phyloP scores from a whole-genome alignment of 148 eudicot genomes.

The Mesembryanthemum crystallinum region DNA sequence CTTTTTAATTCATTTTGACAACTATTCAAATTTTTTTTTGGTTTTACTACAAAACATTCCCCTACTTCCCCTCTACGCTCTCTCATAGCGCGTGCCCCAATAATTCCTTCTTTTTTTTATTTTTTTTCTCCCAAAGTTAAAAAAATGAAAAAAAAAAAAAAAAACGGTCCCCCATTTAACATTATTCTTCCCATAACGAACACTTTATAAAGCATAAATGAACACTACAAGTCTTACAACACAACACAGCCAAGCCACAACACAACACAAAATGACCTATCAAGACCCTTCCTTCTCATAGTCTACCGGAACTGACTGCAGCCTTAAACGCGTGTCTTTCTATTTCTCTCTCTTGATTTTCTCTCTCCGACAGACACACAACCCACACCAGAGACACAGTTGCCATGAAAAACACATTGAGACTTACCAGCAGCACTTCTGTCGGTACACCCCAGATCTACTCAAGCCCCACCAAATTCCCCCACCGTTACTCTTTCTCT shows the following conservation, averaged over 20 bases:
- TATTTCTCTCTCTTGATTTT: background rate
- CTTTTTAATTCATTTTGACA: too few relatives aligned
- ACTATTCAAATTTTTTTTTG: background rate
- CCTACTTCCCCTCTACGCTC: background rate
- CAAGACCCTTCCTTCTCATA: background rate
- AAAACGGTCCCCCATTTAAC: background rate
- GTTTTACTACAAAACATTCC: background rate
- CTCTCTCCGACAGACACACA: background rate
- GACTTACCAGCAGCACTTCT: background rate
- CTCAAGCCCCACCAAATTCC: background rate
- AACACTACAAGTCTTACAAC: too few relatives aligned
- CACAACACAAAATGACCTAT: background rate
- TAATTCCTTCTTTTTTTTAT: background rate
- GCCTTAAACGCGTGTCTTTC: conserved; percentile 26
- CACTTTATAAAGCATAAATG: background rate
- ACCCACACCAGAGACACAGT: background rate
- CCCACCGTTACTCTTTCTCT: background rate
- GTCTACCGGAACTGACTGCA: background rate
- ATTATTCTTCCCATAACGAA: background rate
- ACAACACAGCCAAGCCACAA: background rate
- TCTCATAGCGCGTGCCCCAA: background rate
- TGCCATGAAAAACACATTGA: conserved; percentile 6
- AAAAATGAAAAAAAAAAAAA: too few relatives aligned
- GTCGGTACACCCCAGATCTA: background rate
- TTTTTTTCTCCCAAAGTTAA: background rate